A percentile compares a stretch with the other conserved stretches of the same genome.
These are phyloP conservation scores for Penicillium subrubescens DNA, from an alignment of 495 filamentous ascomycete genomes.

Conservation along the genomic window DNA sequence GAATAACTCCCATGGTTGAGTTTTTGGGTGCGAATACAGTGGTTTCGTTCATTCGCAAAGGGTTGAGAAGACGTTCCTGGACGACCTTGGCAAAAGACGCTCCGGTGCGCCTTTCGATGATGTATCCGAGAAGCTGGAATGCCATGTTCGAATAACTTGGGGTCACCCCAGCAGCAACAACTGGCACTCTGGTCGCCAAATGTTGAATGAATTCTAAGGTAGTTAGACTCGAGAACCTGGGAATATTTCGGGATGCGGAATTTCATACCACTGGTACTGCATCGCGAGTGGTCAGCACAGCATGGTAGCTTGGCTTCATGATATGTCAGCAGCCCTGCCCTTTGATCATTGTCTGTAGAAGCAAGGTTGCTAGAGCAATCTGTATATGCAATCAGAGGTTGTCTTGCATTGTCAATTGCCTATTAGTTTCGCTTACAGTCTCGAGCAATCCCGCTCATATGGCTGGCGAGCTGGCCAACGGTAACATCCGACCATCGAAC, in stretches of 20 bases:
- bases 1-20: constrained; percentile 43
- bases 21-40: constrained; percentile 42
- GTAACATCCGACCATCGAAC: constrained; percentile 44
- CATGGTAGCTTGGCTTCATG: constrained; percentile 1
- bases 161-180: constrained; percentile 26
- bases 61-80: constrained; percentile 38
- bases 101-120: constrained; percentile 52
- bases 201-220: constrained; percentile 12
- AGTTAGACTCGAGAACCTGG: neutral
- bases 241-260: neutral
- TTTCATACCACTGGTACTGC: constrained; percentile 13
- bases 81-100: constrained; percentile 44
- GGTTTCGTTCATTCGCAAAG: constrained; percentile 42
- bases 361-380: constrained; percentile 10
- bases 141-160: constrained; percentile 60
- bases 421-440: constrained; percentile 35
- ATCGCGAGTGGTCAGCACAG: constrained; percentile 5
- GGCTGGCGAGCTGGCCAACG: constrained; percentile 46
- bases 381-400: neutral
- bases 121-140: constrained; percentile 56
- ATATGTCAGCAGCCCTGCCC: constrained; percentile 2
- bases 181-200: constrained; percentile 1
- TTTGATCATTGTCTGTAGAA: neutral
- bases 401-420: neutral
- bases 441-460: constrained; percentile 41